Base-by-base conservation (phyloP, 495 filamentous ascomycete genomes). In the Hypoxylon subgilvum region DNA sequence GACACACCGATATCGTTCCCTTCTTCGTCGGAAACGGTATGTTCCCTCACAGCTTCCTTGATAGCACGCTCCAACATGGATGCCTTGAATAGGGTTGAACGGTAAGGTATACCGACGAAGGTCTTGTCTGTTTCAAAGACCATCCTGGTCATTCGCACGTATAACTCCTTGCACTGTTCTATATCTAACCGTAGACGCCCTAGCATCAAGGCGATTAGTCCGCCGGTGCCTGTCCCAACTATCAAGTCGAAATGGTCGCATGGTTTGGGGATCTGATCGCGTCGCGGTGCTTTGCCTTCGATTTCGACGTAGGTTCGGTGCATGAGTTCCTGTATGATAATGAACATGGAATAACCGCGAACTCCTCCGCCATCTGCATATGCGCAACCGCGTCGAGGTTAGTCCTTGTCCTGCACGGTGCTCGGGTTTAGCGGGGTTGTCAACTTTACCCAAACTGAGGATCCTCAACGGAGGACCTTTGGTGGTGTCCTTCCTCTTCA, bases 81-180 rank as follows among this genome's bases (percentile, higher is more conserved):
- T 4, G 94, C 92, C 76, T 98, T 98, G 82, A 97, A 97, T 35
- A 97, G 70, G 0, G 94, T 97, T 13, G 89, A 92, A 18, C 89
- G 85, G 65, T 94, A 96, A 0, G 93, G 94, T 48, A 98, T 94
- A 10, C 93, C 94, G 13, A 88, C 90, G 56, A 98, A 84, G 5
- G 93, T 97, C 76, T 98, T 98, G 75, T 98, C 95, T 7, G 94
- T 97, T 72, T 96, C 92, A 60, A 98, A 98, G 0, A 97, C 95
- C 67, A 86, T 86, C 61, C 88, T 86, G 31, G 94, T 98, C 81
- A 98, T 89, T 50, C 89, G 87, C 53, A 96, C 90, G 65, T 97
- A 98, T 8, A 97, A 85, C 56, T 96, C 88, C 74, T 96, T 97
- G 81, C 93, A 97, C 1, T 91, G 94, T 69, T 97, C 93, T 21